Evolutionary conservation across 2,329 filamentous ascomycete genomes (phyloP).

Genomic region (Zelopaecilomyces penicillatus): DNA sequence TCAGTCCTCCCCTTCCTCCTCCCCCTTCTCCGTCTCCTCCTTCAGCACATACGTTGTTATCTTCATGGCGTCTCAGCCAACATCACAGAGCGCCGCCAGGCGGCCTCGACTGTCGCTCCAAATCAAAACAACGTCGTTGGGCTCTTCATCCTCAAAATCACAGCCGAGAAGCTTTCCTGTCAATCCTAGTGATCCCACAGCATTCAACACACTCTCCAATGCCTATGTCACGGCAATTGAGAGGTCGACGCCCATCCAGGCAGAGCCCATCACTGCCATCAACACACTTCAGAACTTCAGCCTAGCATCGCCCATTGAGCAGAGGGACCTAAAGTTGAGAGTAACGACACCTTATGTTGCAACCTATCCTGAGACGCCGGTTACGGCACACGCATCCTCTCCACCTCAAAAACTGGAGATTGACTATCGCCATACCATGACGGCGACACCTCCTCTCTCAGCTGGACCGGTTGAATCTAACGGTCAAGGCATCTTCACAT

Average conservation of each 20-base stretch:
- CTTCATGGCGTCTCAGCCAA: slow-evolving; percentile 28
- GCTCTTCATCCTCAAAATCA: slow-evolving; percentile 17
- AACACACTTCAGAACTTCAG: slow-evolving; percentile 29
- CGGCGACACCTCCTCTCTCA: slow-evolving; percentile 50
- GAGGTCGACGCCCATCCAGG: slow-evolving; percentile 41
- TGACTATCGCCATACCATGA: slow-evolving; percentile 47
- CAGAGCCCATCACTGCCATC: slow-evolving; percentile 42
- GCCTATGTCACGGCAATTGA: slow-evolving; percentile 56
- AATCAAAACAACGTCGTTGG: slow-evolving; percentile 36
- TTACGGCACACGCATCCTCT: slow-evolving; percentile 43
- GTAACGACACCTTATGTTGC: slow-evolving; percentile 37
- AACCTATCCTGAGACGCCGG: slow-evolving; percentile 44
- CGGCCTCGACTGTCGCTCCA: slow-evolving; percentile 50
- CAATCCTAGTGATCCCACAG: slow-evolving; percentile 51
- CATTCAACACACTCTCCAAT: slow-evolving; percentile 60
- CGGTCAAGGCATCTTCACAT: slow-evolving; percentile 36
- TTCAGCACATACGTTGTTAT: not conserved
- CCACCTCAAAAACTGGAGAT: slow-evolving; percentile 37
- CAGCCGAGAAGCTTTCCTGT: slow-evolving; percentile 25
- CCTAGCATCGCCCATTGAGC: slow-evolving; percentile 21
- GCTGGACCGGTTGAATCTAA: slow-evolving; percentile 41
- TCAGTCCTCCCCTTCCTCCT: not conserved
- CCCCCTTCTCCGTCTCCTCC: not conserved
- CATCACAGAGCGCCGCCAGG: slow-evolving; percentile 27
- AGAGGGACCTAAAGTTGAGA: slow-evolving; percentile 21